A percentile compares a stretch with the other conserved stretches of the same genome.
Conservation (phyloP, 2,329 filamentous ascomycete genomes). For the Neofusicoccum laricinum region DNA sequence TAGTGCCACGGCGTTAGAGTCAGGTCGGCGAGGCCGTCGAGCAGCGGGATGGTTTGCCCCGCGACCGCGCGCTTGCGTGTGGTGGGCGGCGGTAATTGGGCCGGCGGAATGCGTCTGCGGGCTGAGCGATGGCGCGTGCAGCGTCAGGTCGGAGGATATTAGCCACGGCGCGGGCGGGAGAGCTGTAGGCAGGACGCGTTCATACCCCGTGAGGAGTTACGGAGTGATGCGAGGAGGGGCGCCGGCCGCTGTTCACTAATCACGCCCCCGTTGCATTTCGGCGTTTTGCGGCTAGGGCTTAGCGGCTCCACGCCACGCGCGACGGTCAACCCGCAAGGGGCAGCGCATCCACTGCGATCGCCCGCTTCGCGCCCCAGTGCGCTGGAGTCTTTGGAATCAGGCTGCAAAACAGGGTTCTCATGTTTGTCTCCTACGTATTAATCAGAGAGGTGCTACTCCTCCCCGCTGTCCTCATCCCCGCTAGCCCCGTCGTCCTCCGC, state of each 20-base stretch:
- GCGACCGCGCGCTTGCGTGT: background rate
- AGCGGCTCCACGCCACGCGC: background rate
- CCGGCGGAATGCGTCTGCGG: background rate
- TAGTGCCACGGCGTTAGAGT: background rate
- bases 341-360: background rate
- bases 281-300: constrained; percentile 5
- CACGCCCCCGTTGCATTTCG: background rate
- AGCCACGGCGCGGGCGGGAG: background rate
- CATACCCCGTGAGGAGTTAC: constrained; percentile 3
- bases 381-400: background rate
- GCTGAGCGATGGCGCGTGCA: constrained; percentile 4
- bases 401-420: background rate
- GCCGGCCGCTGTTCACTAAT: constrained; percentile 8
- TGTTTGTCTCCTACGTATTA: background rate
- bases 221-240: constrained; percentile 6
- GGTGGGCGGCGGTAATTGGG: background rate
- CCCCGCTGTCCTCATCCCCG: constrained; percentile 15
- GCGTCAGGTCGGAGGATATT: background rate
- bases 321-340: background rate
- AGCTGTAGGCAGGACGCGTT: constrained; percentile 1
- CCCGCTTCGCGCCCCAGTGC: background rate
- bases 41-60: background rate
- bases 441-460: too few species aligned
- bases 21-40: background rate
- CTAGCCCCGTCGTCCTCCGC: constrained; percentile 22